Base-by-base conservation (phyloP, 2,329 filamentous ascomycete genomes). In the Corynespora cassiicola region DNA sequence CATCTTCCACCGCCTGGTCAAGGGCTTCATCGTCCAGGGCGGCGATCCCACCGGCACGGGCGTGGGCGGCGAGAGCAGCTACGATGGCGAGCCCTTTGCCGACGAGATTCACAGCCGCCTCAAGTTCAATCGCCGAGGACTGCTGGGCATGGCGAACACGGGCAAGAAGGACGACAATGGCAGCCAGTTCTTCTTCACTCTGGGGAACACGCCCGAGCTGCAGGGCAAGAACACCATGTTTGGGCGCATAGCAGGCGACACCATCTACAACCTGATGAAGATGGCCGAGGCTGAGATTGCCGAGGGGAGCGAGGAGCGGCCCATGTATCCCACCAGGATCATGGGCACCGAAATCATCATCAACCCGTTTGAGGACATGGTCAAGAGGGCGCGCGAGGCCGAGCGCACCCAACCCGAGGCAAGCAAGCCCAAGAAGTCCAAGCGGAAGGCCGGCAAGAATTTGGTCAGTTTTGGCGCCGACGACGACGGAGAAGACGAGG, bases 71-170 rank as follows among this genome's bases (percentile, higher is more conserved):
- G 89, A 95, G 63, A 91, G 86, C 20, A 96, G 96, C 55, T 95
- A 95, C 73, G 86, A 90, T 67, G 88, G 88, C 59, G 85, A 85
- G 39, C 76, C 87, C 25, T 89, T 95, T 56, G 82, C 84, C 26
- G 92, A 97, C 73, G 94, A 99, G 66, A 87, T 96, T 52, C 92
- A 97, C 69, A 90, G 86, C 56, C 81, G 94, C 20, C 76, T 99
- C 52, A 95, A 95, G 68, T 97, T 94, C 76, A 97, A 95, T 58
- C 79, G 94, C 31, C 80, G 94, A 44, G 94, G 94, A 0, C 72
- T 97, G 56, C 71, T 99, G 55, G 94, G 88, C n/a, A 96, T 97
- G 90, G 94, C 94, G 18, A 97, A 97, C 68, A 86, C 88, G 45
- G 86, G 90, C 29, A 74, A 73, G 34, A 79, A 80, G 19, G 78